A percentile compares a stretch with the other conserved stretches of the same genome.
phyloP scores from a whole-genome alignment of 257 asterid genomes.

The Jacaranda copaia region DNA sequence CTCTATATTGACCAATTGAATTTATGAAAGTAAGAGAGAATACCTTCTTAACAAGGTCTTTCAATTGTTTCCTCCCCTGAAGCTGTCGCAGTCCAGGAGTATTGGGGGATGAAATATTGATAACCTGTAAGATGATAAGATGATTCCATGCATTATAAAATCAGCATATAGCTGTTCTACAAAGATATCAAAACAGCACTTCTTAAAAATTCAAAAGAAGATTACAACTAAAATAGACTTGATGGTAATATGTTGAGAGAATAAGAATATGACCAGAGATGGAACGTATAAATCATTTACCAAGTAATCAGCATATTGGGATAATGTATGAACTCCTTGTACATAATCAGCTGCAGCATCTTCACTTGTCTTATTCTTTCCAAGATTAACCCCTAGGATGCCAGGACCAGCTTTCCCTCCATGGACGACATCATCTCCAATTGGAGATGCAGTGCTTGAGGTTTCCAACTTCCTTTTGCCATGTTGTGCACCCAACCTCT shows the following conservation, averaged over 20 bases:
- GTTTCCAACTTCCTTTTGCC: slow-evolving; percentile 97
- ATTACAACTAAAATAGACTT: slow-evolving; percentile 7
- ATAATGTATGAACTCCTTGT: slow-evolving; percentile 98
- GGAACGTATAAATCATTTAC: slow-evolving; percentile 47
- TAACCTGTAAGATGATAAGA: slow-evolving; percentile 55
- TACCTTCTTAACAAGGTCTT: slow-evolving; percentile 98
- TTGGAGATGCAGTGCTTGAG: slow-evolving; percentile 68
- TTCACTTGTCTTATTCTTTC: slow-evolving; percentile 96
- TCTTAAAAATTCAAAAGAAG: slow-evolving; percentile 10
- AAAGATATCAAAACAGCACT: not conserved
- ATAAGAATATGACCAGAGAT: not conserved
- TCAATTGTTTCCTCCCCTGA: slow-evolving; percentile 95
- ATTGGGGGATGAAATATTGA: slow-evolving; percentile 94
- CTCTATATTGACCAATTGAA: not conserved
- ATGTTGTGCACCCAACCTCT: slow-evolving; percentile 93
- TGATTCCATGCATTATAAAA: slow-evolving; percentile 6
- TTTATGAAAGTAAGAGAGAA: slow-evolving; percentile 19
- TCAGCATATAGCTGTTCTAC: slow-evolving; percentile 15
- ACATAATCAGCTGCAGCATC: slow-evolving; percentile 98
- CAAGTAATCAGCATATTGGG: slow-evolving; percentile 99
- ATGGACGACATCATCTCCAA: slow-evolving; percentile 75
- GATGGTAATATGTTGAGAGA: not conserved
- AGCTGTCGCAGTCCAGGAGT: slow-evolving; percentile 98
- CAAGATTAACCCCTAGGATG: slow-evolving; percentile 96
- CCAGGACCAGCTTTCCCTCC: slow-evolving; percentile 99